phyloP scores from a whole-genome alignment of 2,329 filamentous ascomycete species.

The Acarospora socialis region DNA sequence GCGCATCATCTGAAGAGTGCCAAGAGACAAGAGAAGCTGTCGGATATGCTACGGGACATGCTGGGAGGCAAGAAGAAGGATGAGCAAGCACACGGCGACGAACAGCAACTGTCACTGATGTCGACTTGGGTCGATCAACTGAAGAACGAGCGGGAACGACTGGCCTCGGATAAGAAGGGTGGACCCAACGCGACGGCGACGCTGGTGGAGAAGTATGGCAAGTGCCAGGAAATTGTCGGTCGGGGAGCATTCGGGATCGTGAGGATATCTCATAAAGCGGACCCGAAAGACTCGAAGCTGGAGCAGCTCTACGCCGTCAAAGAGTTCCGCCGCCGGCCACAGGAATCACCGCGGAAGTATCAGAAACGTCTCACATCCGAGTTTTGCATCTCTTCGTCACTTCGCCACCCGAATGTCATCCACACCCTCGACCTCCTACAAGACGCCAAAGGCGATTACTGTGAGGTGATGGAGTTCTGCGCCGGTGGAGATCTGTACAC shows the following conservation, averaged over 20 bases:
- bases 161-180: constrained; percentile 60
- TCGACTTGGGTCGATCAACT: constrained; percentile 93
- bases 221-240: constrained; percentile 93
- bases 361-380: constrained; percentile 94
- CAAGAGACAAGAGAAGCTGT: constrained; percentile 85
- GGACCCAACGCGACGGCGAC: constrained; percentile 62
- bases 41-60: constrained; percentile 77
- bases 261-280: constrained; percentile 88
- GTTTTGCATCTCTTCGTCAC: constrained; percentile 94
- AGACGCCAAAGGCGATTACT: constrained; percentile 93
- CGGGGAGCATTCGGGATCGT: constrained; percentile 96
- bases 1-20: constrained; percentile 80
- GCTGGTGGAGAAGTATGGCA: constrained; percentile 91
- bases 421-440: constrained; percentile 91
- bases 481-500: constrained; percentile 93
- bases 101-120: constrained; percentile 80
- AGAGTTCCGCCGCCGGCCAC: constrained; percentile 85
- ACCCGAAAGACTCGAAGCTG: constrained; percentile 57
- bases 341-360: constrained; percentile 94
- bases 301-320: constrained; percentile 97
- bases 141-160: constrained; percentile 68
- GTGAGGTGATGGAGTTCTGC: constrained; percentile 99
- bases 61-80: constrained; percentile 69
- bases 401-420: constrained; percentile 95
- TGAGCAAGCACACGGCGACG: constrained; percentile 41